These are phyloP conservation scores for Pestalotiopsis sp. DNA, from an alignment of 2,329 filamentous ascomycete species.

Conservation along the genomic window DNA sequence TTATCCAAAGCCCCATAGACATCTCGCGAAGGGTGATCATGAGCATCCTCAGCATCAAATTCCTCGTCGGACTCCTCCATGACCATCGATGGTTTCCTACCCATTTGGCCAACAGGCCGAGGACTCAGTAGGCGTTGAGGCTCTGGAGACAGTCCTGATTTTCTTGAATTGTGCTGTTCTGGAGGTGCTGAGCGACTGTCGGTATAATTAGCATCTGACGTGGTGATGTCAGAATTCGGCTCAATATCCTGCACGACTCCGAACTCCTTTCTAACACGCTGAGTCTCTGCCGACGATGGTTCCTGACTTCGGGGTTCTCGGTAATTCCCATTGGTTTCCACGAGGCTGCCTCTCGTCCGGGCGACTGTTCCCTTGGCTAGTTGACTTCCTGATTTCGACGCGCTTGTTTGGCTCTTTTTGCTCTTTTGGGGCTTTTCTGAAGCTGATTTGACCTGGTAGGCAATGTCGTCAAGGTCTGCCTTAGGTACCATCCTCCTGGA, in stretches of 20 bases:
- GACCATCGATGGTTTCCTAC: conserved; percentile 47
- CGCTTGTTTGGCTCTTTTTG: conserved; percentile 37
- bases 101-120: conserved; percentile 19
- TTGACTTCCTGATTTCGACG: conserved; percentile 47
- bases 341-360: conserved; percentile 50
- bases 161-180: conserved; percentile 2
- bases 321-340: conserved; percentile 36
- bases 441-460: conserved; percentile 43
- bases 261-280: conserved; percentile 15
- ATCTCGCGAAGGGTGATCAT: conserved; percentile 20
- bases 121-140: conserved; percentile 10
- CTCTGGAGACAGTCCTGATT: conserved; percentile 9
- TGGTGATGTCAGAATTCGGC: conserved; percentile 22
- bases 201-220: conserved; percentile 18
- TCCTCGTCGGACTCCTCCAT: conserved; percentile 50
- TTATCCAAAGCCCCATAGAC: conserved; percentile 36
- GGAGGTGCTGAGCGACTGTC: conserved; percentile 11
- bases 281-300: conserved; percentile 16
- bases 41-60: conserved; percentile 14
- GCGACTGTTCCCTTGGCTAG: conserved; percentile 56
- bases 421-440: conserved; percentile 43
- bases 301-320: conserved; percentile 20
- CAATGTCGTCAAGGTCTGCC: conserved; percentile 39
- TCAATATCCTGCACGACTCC: conserved; percentile 23
- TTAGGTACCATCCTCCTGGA: conserved; percentile 64